phyloP scores from a whole-genome alignment of 768 basidiomycete genomes.

The Collybia mongolica region DNA sequence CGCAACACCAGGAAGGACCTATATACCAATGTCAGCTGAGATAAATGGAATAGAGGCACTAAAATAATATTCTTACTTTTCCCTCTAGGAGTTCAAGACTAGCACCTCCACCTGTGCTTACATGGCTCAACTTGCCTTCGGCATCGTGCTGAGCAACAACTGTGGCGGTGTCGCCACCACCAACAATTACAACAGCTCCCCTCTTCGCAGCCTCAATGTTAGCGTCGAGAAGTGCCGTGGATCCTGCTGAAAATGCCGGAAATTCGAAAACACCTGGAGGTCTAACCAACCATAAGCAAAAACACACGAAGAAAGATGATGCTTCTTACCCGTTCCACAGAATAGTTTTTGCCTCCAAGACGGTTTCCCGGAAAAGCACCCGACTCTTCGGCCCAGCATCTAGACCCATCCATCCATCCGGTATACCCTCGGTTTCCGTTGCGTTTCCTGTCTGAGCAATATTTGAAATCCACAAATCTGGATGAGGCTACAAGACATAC shows the following conservation, averaged over 20 bases:
- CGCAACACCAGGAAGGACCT: constrained; percentile 90
- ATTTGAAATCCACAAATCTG: not conserved
- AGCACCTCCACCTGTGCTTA: constrained; percentile 94
- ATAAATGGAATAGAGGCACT: not conserved
- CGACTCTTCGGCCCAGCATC: constrained; percentile 87
- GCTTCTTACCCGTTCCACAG: constrained; percentile 86
- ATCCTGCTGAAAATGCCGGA: constrained; percentile 85
- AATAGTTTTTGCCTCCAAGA: constrained; percentile 89
- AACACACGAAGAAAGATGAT: too few species aligned
- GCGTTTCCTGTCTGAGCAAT: constrained; percentile 61
- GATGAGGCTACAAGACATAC: constrained; percentile 34
- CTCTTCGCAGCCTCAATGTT: constrained; percentile 82
- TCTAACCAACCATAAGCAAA: constrained; percentile 34
- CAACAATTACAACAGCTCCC: constrained; percentile 92
- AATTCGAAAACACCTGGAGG: constrained; percentile 99
- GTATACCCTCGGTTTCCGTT: constrained; percentile 85
- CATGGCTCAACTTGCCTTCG: constrained; percentile 91
- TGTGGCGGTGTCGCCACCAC: constrained; percentile 96
- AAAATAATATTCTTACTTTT: constrained; percentile 60
- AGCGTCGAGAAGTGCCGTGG: constrained; percentile 79
- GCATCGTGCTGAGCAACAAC: constrained; percentile 83
- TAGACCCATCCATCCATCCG: constrained; percentile 92
- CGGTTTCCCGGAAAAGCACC: constrained; percentile 75
- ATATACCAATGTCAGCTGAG: constrained; percentile 14
- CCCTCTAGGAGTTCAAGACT: constrained; percentile 96